Base-by-base conservation (phyloP, 2,329 filamentous ascomycete species). In the Aspergillus sp. region DNA sequence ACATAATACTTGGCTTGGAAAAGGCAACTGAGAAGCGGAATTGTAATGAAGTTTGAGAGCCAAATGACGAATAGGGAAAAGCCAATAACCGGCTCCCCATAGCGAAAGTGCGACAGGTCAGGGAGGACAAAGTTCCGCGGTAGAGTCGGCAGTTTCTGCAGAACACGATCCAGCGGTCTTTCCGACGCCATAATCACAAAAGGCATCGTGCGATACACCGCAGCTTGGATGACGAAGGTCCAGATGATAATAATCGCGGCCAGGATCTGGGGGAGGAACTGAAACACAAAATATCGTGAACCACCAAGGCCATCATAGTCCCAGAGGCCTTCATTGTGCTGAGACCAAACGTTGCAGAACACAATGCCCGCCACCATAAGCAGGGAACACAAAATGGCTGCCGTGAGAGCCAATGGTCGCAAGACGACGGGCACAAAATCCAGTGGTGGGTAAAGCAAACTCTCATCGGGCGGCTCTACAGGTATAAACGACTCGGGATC, bases 271-370 rank as follows among this genome's bases (percentile, higher is more conserved):
- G 89, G 88, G 1, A 95, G 63, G 42, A 93, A 84, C 40, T 86
- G 75, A 56, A 93, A 91, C 29, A 93, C 60, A 55, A 95, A 94
- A 59, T 93, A 94, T 43, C 78, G 71, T 6, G 70, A 71, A 30
- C 80, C 80, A 39, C 82, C 81, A 36, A 86, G 80, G 17, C 70
- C 71, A 20, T 66, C 63, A 53, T 88, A 94, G 3, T 69, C 60
- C 51, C 74, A 77, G 8, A 95, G 63, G 1, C 85, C 85, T 7
- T 68, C 57, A 42, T 79, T 68, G 4, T 61, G 55, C 24, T 68
- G 59, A 8, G 82, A 84, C 61, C 75, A 86, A 22, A 82, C 62
- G 36, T 82, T 83, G 42, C 75, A 78, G 53, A 88, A 80, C 15
- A 85, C 69, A 31, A 94, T 69, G 5, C 70, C 82, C 0, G 71